These are phyloP conservation scores for Malus hybrid DNA, from an alignment of 331 rosid species.

Conservation along the genomic window DNA sequence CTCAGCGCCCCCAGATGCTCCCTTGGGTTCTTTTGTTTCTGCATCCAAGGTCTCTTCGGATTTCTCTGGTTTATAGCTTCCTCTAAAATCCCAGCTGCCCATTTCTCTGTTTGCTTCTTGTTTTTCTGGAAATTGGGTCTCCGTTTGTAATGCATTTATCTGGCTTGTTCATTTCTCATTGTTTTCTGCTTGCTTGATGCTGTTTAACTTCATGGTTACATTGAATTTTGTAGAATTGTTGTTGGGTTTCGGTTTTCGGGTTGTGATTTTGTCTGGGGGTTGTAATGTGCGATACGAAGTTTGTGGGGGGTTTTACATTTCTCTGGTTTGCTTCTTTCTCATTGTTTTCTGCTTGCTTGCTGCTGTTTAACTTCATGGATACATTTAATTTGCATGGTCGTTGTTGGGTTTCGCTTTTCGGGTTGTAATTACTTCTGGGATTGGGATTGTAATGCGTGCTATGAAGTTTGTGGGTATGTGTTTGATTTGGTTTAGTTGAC, in stretches of 20 bases:
- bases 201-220: background rate
- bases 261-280: no score
- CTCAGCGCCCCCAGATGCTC: constrained; percentile 26
- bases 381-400: background rate
- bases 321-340: background rate
- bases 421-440: background rate
- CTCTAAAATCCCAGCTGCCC: constrained; percentile 18
- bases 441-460: background rate
- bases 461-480: background rate
- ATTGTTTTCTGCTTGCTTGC: background rate
- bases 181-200: background rate
- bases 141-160: background rate
- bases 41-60: constrained; percentile 5
- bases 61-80: constrained; percentile 19
- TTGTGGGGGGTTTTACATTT: background rate
- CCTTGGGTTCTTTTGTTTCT: background rate
- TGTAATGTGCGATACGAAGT: no score
- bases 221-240: background rate
- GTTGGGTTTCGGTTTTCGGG: background rate
- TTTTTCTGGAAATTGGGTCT: background rate
- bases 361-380: background rate
- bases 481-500: background rate
- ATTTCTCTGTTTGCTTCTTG: background rate
- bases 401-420: background rate
- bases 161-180: background rate